Percentiles rank a stretch among this genome's conserved stretches.
Conservation (phyloP, 768 basidiomycete genomes). For the Tulasnella sp. region DNA sequence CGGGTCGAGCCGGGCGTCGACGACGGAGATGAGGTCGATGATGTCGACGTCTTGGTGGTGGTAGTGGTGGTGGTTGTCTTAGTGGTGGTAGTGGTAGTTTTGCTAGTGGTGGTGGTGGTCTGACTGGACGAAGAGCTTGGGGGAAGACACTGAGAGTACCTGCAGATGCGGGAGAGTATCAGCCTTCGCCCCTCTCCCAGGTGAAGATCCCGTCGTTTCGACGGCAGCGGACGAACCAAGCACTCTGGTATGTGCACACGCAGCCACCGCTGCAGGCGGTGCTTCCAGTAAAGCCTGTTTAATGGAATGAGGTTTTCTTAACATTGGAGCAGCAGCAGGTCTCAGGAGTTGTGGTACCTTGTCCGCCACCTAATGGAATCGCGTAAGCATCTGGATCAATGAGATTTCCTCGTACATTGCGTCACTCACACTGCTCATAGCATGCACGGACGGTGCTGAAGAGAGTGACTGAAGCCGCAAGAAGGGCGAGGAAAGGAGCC, state of each 20-base stretch:
- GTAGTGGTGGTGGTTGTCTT: slow-evolving; percentile 37
- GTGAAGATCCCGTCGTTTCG: background rate
- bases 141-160: slow-evolving; percentile 21
- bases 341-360: slow-evolving; percentile 40
- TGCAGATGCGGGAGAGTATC: background rate
- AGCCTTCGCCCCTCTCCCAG: background rate
- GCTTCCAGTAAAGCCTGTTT: slow-evolving; percentile 43
- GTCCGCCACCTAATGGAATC: slow-evolving; percentile 39
- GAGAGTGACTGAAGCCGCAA: slow-evolving; percentile 12
- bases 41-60: background rate
- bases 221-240: slow-evolving; percentile 20
- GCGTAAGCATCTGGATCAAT: background rate
- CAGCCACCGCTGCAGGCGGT: slow-evolving; percentile 52
- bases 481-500: background rate
- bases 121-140: background rate
- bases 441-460: slow-evolving; percentile 13
- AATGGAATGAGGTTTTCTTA: background rate
- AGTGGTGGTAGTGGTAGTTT: background rate
- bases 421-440: slow-evolving; percentile 25
- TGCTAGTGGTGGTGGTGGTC: background rate
- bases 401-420: background rate
- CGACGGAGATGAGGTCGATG: slow-evolving; percentile 7
- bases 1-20: slow-evolving; percentile 39
- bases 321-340: background rate
- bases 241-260: slow-evolving; percentile 18